Conservation (phyloP, 2,329 filamentous ascomycete genomes). For the Aspergillus clavatus region DNA sequence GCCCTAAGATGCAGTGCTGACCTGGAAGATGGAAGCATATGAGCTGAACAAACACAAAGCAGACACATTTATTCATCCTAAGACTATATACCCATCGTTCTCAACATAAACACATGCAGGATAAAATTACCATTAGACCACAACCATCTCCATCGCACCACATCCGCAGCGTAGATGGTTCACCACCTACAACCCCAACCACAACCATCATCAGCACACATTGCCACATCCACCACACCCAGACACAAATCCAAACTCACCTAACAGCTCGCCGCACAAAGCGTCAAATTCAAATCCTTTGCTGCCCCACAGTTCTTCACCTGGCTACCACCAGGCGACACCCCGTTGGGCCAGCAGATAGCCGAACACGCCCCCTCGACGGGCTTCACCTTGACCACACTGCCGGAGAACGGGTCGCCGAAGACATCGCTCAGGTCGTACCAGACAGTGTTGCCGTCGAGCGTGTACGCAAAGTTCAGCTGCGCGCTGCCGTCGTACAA, state of each 20-base stretch:
- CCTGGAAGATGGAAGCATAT: too few relatives aligned
- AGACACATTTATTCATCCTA: too few relatives aligned
- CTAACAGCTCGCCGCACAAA: slow-evolving; percentile 28
- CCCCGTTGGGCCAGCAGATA: slow-evolving; percentile 32
- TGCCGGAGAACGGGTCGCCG: slow-evolving; percentile 38
- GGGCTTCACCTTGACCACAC: slow-evolving; percentile 21
- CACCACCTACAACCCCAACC: too few relatives aligned
- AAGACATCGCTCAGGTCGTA: slow-evolving; percentile 44
- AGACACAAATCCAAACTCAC: neutral
- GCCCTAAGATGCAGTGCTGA: too few relatives aligned
- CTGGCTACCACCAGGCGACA: slow-evolving; percentile 28
- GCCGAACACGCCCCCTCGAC: slow-evolving; percentile 20
- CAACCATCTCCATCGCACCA: too few relatives aligned
- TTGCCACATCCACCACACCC: neutral
- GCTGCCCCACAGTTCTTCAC: slow-evolving; percentile 25
- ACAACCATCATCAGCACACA: neutral
- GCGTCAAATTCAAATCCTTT: slow-evolving; percentile 25
- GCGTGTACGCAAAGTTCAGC: slow-evolving; percentile 40
- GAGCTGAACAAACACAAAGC: too few relatives aligned
- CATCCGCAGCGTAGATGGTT: too few relatives aligned
- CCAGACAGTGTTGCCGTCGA: slow-evolving; percentile 34
- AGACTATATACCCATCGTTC: too few relatives aligned
- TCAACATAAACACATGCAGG: too few relatives aligned
- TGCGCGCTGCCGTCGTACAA: slow-evolving; percentile 35
- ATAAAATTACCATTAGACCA: too few relatives aligned